Conservation (phyloP, 768 basidiomycete species). For the Pleurotus platypus region DNA sequence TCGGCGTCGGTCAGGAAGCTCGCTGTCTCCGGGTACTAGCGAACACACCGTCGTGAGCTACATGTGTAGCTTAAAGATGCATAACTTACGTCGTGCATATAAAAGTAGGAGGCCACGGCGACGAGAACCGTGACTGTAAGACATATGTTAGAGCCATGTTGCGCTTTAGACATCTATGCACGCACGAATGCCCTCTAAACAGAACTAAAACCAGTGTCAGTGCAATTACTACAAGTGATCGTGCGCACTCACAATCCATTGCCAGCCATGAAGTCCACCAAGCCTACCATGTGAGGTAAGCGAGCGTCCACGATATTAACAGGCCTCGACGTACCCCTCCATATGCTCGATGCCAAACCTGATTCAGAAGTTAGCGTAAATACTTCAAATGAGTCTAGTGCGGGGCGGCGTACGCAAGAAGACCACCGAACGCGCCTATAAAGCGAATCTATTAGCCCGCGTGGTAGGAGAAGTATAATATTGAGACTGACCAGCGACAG, state of each 20-base stretch:
- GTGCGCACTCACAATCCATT: conserved; percentile 29
- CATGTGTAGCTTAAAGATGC: not conserved
- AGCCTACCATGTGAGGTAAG: conserved; percentile 7
- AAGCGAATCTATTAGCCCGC: not conserved
- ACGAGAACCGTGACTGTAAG: conserved; percentile 27
- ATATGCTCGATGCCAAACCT: conserved; percentile 25
- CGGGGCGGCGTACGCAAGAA: conserved; percentile 31
- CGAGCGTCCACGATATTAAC: not conserved
- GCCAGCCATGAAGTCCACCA: conserved; percentile 30
- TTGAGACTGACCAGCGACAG: conserved; percentile 33
- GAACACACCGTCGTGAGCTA: not conserved
- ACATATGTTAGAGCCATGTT: not conserved
- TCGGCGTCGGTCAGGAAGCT: conserved; percentile 35
- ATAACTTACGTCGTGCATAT: conserved; percentile 32
- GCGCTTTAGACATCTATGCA: not conserved
- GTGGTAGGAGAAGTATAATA: not conserved
- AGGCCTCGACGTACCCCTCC: conserved; percentile 22
- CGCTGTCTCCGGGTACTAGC: conserved; percentile 39
- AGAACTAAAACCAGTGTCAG: conserved; percentile 18
- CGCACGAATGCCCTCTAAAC: conserved; percentile 32
- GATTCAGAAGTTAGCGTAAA: not conserved
- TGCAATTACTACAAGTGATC: not conserved
- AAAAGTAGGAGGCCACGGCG: conserved; percentile 32
- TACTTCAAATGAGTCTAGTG: not conserved
- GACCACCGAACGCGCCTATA: conserved; percentile 40